phyloP scores from a whole-genome alignment of 208 protist genomes.

The Willaertia magna region DNA sequence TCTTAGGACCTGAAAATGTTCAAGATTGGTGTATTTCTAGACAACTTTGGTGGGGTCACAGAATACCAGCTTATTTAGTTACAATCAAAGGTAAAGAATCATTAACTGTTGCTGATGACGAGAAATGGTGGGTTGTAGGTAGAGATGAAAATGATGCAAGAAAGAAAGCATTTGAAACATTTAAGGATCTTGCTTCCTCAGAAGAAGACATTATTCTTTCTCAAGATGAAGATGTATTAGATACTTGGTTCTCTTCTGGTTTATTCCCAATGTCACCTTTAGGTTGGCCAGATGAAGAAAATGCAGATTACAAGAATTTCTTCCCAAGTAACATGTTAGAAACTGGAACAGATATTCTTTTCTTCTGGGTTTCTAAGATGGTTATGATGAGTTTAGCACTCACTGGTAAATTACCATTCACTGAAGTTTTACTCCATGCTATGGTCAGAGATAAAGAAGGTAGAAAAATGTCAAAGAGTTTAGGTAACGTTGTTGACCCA shows the following conservation, averaged over 20 bases:
- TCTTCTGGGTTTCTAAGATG: slow-evolving; percentile 99
- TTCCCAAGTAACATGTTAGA: slow-evolving; percentile 93
- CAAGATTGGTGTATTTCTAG: slow-evolving; percentile 77
- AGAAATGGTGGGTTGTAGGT: slow-evolving; percentile 74
- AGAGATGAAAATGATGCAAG: slow-evolving; percentile 78
- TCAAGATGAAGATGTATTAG: slow-evolving; percentile 98
- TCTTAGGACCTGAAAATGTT: slow-evolving; percentile 72
- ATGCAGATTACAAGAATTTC: slow-evolving; percentile 77
- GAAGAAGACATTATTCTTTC: slow-evolving; percentile 43
- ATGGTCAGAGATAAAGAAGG: slow-evolving; percentile 99
- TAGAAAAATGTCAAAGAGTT: slow-evolving; percentile 99
- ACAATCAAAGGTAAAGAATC: slow-evolving; percentile 24
- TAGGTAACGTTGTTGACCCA: slow-evolving; percentile 99
- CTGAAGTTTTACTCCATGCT: slow-evolving; percentile 78
- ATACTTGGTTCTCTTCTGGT: slow-evolving; percentile 99
- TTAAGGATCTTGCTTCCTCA: slow-evolving; percentile 26
- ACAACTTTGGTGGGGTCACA: slow-evolving; percentile 88
- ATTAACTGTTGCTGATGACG: neutral
- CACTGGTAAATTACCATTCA: slow-evolving; percentile 87
- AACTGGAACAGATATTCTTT: slow-evolving; percentile 99
- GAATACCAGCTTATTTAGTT: slow-evolving; percentile 96
- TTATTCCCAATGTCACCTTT: slow-evolving; percentile 96
- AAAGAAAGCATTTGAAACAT: slow-evolving; percentile 60
- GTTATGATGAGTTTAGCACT: slow-evolving; percentile 97
- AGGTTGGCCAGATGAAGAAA: slow-evolving; percentile 79